Conservation (phyloP, 108 stramenopile genomes). For the Bacterosira constricta region DNA sequence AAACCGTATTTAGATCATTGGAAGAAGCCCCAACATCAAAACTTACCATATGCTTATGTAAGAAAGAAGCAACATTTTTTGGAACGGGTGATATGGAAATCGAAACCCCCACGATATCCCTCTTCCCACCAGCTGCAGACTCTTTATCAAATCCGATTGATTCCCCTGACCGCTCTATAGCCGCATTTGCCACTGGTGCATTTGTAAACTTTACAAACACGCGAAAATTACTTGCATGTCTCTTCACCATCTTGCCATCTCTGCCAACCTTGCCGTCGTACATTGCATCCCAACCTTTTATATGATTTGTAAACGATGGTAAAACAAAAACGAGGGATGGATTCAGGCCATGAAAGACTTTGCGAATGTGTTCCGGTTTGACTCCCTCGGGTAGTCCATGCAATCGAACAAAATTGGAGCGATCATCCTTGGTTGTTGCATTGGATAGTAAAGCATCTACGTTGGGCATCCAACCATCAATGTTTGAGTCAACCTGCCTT, state of each 20-base stretch:
- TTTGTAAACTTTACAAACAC: slow-evolving; percentile 68
- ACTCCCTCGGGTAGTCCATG: slow-evolving; percentile 71
- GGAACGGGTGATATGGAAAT: slow-evolving; percentile 35
- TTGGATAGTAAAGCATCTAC: slow-evolving; percentile 30
- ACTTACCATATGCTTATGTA: slow-evolving; percentile 46
- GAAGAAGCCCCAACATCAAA: too few species aligned
- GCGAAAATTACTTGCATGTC: slow-evolving; percentile 44
- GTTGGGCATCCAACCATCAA: slow-evolving; percentile 61
- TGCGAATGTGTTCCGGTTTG: slow-evolving; percentile 55
- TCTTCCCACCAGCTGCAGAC: not conserved
- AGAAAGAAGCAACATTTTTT: slow-evolving; percentile 35
- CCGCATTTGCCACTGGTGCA: slow-evolving; percentile 56
- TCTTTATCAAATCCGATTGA: slow-evolving; percentile 47
- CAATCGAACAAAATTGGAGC: slow-evolving; percentile 62
- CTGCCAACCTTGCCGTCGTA: not conserved
- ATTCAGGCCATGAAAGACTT: slow-evolving; percentile 77
- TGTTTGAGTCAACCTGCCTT: slow-evolving; percentile 6
- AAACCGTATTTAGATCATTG: too few species aligned
- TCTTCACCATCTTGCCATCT: slow-evolving; percentile 10
- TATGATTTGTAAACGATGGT: slow-evolving; percentile 34
- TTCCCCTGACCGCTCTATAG: slow-evolving; percentile 73
- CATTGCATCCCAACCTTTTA: slow-evolving; percentile 54
- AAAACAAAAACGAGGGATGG: slow-evolving; percentile 58
- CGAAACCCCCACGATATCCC: slow-evolving; percentile 38
- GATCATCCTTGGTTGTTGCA: slow-evolving; percentile 39